A percentile compares a stretch with the other conserved stretches of the same genome.
These are phyloP conservation scores for Tylopilus cervinicoccineus DNA, from an alignment of 768 basidiomycete species.

Conservation along the genomic window DNA sequence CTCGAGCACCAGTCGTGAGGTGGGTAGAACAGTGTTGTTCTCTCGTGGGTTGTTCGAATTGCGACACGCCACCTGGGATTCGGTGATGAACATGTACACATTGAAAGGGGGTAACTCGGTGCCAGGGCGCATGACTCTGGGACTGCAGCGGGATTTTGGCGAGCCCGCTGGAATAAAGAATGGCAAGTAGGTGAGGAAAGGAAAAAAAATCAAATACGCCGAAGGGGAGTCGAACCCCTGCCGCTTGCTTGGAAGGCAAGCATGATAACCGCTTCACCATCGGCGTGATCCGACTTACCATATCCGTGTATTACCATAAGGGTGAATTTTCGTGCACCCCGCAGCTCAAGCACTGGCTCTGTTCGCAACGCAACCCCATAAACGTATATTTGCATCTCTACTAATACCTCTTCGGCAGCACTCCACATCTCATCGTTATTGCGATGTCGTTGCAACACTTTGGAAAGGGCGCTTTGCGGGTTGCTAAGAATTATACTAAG, in stretches of 20 bases:
- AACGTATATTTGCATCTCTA: slow-evolving; percentile 7
- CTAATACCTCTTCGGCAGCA: slow-evolving; percentile 13
- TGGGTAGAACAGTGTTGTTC: too few species aligned
- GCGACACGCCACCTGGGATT: too few species aligned
- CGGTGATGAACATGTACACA: too few species aligned
- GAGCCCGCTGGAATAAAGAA: too few species aligned
- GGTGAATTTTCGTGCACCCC: not conserved
- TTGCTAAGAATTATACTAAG: slow-evolving; percentile 94
- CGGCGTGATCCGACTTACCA: slow-evolving; percentile 27
- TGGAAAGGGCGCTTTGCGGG: slow-evolving; percentile 80
- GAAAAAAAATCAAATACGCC: slow-evolving; percentile 30
- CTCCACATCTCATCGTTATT: not conserved
- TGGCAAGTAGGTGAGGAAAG: not conserved
- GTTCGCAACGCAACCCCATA: slow-evolving; percentile 16
- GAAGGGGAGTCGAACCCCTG: slow-evolving; percentile 78
- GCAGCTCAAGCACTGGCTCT: slow-evolving; percentile 16
- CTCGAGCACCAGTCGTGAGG: too few species aligned
- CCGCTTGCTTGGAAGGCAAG: slow-evolving; percentile 83
- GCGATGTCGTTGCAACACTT: slow-evolving; percentile 66
- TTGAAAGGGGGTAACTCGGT: too few species aligned
- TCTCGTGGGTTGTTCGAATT: too few species aligned
- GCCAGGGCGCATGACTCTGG: too few species aligned
- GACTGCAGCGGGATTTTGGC: too few species aligned
- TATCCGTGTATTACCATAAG: slow-evolving; percentile 5
- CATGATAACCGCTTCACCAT: slow-evolving; percentile 94